Percentiles rank a stretch among this genome's conserved stretches.
These are phyloP conservation scores for Claviceps capensis DNA, from an alignment of 2,329 filamentous ascomycete genomes.

Conservation along the genomic window DNA sequence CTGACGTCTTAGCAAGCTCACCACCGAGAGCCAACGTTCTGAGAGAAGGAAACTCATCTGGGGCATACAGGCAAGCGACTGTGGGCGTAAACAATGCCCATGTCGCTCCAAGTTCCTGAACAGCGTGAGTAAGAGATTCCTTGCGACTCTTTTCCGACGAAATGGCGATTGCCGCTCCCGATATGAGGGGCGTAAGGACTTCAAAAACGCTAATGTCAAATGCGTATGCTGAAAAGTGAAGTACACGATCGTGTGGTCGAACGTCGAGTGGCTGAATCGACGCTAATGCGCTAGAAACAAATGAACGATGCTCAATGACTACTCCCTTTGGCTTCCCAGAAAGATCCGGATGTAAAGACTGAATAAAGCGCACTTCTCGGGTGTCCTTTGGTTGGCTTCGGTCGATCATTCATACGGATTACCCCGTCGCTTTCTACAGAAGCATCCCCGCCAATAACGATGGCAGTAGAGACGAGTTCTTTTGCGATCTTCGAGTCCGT, in stretches of 20 bases:
- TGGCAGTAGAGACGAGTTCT: background rate
- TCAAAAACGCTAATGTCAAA: conserved; percentile 10
- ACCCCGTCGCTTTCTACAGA: background rate
- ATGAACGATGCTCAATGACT: conserved; percentile 3
- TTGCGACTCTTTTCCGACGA: conserved; percentile 8
- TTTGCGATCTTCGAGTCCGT: background rate
- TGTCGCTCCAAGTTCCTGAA: conserved; percentile 4
- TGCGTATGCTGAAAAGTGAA: conserved; percentile 9
- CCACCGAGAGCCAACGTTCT: conserved; percentile 11
- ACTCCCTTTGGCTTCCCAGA: conserved; percentile 34
- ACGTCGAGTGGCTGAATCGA: background rate
- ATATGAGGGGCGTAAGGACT: conserved; percentile 6
- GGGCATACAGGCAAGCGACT: conserved; percentile 1
- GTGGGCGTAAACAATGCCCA: conserved; percentile 7
- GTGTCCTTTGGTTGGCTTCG: background rate
- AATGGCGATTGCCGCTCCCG: conserved; percentile 8
- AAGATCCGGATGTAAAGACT: conserved; percentile 39
- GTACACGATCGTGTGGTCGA: background rate
- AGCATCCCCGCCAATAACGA: background rate
- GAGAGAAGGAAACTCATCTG: conserved; percentile 5
- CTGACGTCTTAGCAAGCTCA: conserved; percentile 16
- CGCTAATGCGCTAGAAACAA: conserved; percentile 2
- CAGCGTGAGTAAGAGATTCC: conserved; percentile 5
- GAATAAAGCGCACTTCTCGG: conserved; percentile 14
- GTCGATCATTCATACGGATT: background rate